These are phyloP conservation scores for Oryza brachyantha DNA, from an alignment of 176 grass and related monocot genomes.

Conservation along the genomic window DNA sequence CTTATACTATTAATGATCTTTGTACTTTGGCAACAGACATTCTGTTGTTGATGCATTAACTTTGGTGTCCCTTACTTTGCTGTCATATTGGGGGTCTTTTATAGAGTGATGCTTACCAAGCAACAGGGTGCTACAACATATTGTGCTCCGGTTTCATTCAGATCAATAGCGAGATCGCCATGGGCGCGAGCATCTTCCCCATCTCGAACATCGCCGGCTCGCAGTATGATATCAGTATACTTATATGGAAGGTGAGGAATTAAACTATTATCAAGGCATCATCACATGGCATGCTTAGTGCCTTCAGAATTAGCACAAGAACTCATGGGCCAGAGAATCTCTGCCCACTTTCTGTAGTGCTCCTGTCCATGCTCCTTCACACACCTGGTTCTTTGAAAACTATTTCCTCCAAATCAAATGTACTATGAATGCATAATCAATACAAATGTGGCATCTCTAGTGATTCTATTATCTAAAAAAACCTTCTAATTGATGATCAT, in stretches of 20 bases:
- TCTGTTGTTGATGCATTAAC: neutral
- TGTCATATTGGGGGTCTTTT: neutral
- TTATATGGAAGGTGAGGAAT: conserved; percentile 75
- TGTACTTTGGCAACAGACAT: neutral
- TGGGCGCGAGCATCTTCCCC: conserved; percentile 72
- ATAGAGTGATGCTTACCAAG: conserved; percentile 80
- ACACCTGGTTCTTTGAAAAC: conserved; percentile 6
- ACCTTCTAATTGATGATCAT: conserved; percentile 12
- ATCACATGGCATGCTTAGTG: conserved; percentile 22
- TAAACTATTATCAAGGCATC: conserved; percentile 4
- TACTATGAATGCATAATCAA: neutral
- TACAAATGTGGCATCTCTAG: neutral
- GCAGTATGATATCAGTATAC: conserved; percentile 85
- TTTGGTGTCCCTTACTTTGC: neutral
- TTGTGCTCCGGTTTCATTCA: conserved; percentile 83
- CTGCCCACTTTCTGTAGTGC: conserved; percentile 28
- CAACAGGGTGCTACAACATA: conserved; percentile 83
- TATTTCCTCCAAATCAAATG: conserved; percentile 24
- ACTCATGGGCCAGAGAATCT: conserved; percentile 22
- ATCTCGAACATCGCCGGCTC: conserved; percentile 57
- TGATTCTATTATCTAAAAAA: neutral
- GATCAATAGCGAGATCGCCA: conserved; percentile 70
- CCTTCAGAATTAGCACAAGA: conserved; percentile 10
- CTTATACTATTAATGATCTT: neutral
- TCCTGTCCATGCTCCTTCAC: conserved; percentile 24